Conservation (phyloP, 768 basidiomycete genomes). For the Sporobolomyces roseus region DNA sequence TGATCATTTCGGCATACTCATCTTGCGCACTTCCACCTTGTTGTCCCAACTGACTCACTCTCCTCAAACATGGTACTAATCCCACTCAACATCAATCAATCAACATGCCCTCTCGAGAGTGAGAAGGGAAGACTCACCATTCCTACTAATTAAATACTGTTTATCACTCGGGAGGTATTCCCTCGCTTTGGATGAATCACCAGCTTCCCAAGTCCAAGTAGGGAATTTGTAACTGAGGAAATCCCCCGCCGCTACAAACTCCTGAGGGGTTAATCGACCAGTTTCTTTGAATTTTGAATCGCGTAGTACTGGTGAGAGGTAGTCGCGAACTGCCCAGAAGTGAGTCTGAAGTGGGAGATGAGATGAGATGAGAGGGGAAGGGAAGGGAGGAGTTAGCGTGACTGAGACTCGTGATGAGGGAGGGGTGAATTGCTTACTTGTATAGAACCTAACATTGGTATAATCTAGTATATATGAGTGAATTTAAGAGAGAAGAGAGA, state of each 20-base stretch:
- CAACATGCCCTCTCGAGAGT: not conserved
- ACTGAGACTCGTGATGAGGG: not conserved
- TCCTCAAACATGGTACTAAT: slow-evolving; percentile 84
- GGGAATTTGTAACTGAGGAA: slow-evolving; percentile 97
- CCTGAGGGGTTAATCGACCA: slow-evolving; percentile 74
- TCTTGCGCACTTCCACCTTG: slow-evolving; percentile 65
- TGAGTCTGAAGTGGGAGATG: slow-evolving; percentile 61
- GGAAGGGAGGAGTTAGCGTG: not conserved
- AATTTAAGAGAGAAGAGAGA: not conserved
- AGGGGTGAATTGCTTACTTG: slow-evolving; percentile 45
- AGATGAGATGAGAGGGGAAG: not conserved
- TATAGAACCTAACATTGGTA: slow-evolving; percentile 44
- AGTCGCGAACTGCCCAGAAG: slow-evolving; percentile 89
- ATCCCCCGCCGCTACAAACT: slow-evolving; percentile 96
- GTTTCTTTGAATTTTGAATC: slow-evolving; percentile 99
- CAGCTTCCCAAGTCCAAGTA: slow-evolving; percentile 97
- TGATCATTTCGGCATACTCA: slow-evolving; percentile 88
- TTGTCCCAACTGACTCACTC: slow-evolving; percentile 68
- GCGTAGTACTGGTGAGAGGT: slow-evolving; percentile 74
- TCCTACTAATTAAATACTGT: slow-evolving; percentile 91
- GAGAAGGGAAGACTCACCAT: slow-evolving; percentile 51
- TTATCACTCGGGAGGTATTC: slow-evolving; percentile 94
- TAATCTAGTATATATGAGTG: no score
- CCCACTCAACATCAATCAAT: not conserved
- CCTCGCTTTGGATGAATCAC: slow-evolving; percentile 74